Percentiles rank a stretch among this genome's conserved stretches.
Conservation (phyloP, 768 basidiomycete genomes). For the Amyloporia xantha region DNA sequence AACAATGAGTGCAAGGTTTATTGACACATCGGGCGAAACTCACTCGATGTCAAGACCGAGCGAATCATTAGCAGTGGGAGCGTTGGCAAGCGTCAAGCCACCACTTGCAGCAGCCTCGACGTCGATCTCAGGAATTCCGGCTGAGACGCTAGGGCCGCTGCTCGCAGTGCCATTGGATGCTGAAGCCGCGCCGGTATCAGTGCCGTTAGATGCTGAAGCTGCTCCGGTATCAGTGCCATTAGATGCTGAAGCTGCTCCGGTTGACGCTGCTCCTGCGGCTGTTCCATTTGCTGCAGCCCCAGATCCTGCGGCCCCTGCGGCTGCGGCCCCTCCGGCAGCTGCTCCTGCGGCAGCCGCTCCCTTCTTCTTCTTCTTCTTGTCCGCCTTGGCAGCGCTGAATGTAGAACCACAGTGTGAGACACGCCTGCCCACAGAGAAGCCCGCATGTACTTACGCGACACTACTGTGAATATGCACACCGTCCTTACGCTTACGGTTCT, state of each 20-base stretch:
- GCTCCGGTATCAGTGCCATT: constrained; percentile 3
- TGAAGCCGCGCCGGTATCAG: not conserved
- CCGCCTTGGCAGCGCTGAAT: constrained; percentile 8
- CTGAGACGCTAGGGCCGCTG: constrained; percentile 11
- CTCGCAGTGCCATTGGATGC: constrained; percentile 5
- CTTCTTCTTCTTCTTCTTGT: constrained; percentile 6
- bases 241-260: not conserved
- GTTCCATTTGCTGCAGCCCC: constrained; percentile 3
- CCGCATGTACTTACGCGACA: not conserved
- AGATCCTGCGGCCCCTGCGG: not conserved
- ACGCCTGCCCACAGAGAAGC: not conserved
- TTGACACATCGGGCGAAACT: no score
- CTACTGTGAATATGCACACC: not conserved
- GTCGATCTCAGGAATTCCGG: constrained; percentile 31
- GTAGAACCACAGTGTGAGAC: not conserved
- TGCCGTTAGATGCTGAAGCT: not conserved
- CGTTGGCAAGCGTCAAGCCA: constrained; percentile 36
- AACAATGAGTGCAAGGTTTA: no score
- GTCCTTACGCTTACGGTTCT: constrained; percentile 10
- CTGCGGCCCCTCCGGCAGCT: constrained; percentile 2
- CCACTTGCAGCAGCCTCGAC: constrained; percentile 29
- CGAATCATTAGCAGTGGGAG: constrained; percentile 42
- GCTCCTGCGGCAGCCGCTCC: constrained; percentile 5
- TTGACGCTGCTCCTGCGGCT: constrained; percentile 3
- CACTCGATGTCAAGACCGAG: constrained; percentile 69